phyloP scores from a whole-genome alignment of 176 grass and related monocot genomes.

The Aegilops longissima region DNA sequence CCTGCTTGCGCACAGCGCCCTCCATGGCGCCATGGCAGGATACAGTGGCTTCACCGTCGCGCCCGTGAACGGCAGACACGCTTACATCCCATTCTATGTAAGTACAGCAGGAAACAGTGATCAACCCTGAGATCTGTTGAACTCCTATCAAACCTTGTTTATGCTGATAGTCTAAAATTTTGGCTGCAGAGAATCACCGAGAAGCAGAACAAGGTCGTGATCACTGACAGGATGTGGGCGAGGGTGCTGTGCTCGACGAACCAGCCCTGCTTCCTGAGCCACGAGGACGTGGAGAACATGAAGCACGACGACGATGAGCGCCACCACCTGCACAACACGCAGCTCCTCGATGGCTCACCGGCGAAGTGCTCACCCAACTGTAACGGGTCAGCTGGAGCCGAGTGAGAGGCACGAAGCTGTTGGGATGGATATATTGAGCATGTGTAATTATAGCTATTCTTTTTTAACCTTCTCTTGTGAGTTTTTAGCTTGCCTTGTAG shows the following conservation, averaged over 20 bases:
- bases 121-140: background rate
- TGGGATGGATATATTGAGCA: background rate
- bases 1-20: constrained; percentile 74
- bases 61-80: constrained; percentile 76
- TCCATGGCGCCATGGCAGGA: constrained; percentile 91
- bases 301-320: constrained; percentile 53
- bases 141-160: background rate
- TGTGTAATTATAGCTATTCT: constrained; percentile 14
- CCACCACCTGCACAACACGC: constrained; percentile 48
- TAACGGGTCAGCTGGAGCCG: constrained; percentile 20
- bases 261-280: constrained; percentile 84
- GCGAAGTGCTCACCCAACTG: constrained; percentile 31
- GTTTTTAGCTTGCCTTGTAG: constrained; percentile 29
- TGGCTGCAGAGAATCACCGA: constrained; percentile 74
- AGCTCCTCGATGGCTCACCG: constrained; percentile 30
- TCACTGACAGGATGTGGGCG: constrained; percentile 97
- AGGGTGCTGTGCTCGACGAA: constrained; percentile 91
- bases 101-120: background rate
- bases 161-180: background rate
- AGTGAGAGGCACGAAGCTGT: background rate
- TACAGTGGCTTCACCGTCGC: constrained; percentile 92
- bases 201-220: constrained; percentile 91
- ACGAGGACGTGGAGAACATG: constrained; percentile 58
- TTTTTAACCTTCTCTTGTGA: background rate
- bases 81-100: constrained; percentile 98